Evolutionary conservation across 1,139 yeast species (phyloP).

Genomic region (Tardiomyces blankii): DNA sequence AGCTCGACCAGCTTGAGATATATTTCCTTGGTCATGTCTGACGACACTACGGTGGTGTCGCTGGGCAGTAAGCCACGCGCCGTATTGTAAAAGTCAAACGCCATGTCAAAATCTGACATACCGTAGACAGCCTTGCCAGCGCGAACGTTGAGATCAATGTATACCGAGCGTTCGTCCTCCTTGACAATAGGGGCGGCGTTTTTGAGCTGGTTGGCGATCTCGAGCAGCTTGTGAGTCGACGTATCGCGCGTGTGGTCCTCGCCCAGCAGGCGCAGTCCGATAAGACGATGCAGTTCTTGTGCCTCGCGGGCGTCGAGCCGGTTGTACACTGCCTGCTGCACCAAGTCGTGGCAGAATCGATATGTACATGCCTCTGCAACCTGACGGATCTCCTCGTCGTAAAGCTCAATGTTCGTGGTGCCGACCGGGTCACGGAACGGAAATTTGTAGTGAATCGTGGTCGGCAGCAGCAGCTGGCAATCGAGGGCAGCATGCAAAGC

Average conservation of each 20-base stretch:
- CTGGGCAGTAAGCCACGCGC: conserved; percentile 15
- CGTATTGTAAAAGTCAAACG: conserved; percentile 18
- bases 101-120: conserved; percentile 22
- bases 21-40: conserved; percentile 10
- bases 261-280: conserved; percentile 35
- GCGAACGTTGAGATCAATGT: conserved; percentile 16
- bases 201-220: conserved; percentile 20
- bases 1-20: conserved; percentile 17
- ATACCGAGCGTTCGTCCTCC: conserved; percentile 15
- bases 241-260: conserved; percentile 12
- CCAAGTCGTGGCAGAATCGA: conserved; percentile 26
- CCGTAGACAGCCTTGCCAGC: conserved; percentile 21
- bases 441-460: conserved; percentile 36
- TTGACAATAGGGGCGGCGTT: conserved; percentile 19
- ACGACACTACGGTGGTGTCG: conserved; percentile 9
- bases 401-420: conserved; percentile 30
- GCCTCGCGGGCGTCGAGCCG: conserved; percentile 23
- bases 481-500: conserved; percentile 31
- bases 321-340: conserved; percentile 28
- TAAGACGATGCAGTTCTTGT: conserved; percentile 28
- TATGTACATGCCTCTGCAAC: conserved; percentile 31
- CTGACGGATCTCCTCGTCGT: conserved; percentile 28
- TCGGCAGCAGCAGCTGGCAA: conserved; percentile 30
- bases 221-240: conserved; percentile 16
- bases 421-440: conserved; percentile 34